Evolutionary conservation across 2,329 filamentous ascomycete genomes (phyloP), one percentile per base, ranked within the genome.

Genomic region (Coccinonectria pachysandricola): DNA sequence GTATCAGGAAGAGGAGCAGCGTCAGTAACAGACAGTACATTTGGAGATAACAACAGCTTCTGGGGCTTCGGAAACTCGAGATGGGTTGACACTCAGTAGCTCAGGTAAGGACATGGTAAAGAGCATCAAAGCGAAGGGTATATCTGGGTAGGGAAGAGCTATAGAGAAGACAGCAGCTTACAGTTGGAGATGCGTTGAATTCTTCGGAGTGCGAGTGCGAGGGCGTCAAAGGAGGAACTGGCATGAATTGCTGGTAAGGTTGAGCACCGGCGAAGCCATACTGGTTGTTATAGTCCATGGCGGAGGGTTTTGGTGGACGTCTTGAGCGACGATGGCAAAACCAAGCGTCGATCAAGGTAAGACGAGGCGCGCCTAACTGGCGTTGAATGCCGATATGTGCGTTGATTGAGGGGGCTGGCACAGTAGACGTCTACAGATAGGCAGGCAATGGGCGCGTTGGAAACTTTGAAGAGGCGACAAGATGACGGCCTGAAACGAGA

Each of bases 151-250:
- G 36, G 36, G 40, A 44, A 37, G 38, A 37, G 40, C 44, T 34
- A 41, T 32, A 32, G 34, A 34, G 42, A 31, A 45, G 46, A 35
- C 34, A 42, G 37, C 28, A 36, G 64, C 65, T 54, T 55, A 73
- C 68, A 48, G 67, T 62, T 42, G 68, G 63, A 40, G 68, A 72
- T 28, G 72, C 68, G 30, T 71, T 67, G 19, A 68, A 70, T 15
- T 56, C 54, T 22, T 62, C 62, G 29, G 68, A 68, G 42, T 66
- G 66, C 31, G 67, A 65, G 48, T 68, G 62, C 30, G 67, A 68
- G 15, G 68, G 68, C 35, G 68, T 71, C 46, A 70, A 46, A 24
- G 66, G 66, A 30, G 62, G 55, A 28, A 72, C 62, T 37, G 60
- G 57, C 47, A 71, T 60, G 47, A 71, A 72, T 43, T 61, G 59